Percentiles rank a stretch among this genome's conserved stretches.
Conservation (phyloP, 768 basidiomycete species). For the Amanita polypyramis region DNA sequence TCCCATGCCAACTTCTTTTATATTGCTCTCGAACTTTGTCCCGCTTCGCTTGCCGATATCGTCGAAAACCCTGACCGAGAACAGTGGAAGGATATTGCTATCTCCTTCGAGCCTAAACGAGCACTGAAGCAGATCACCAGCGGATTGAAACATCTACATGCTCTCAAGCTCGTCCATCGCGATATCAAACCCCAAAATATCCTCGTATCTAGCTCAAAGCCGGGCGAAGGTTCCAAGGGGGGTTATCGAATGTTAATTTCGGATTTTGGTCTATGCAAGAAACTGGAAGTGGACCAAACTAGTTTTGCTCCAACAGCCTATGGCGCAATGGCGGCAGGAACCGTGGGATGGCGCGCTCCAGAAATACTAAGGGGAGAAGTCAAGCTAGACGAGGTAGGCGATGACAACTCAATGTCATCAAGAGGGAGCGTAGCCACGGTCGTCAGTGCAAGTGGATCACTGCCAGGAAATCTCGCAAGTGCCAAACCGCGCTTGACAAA, state of each 20-base stretch:
- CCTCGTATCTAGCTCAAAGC: conserved; percentile 67
- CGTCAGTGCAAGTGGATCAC: conserved; percentile 21
- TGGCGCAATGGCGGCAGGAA: conserved; percentile 83
- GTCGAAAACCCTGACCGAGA: conserved; percentile 66
- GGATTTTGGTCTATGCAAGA: conserved; percentile 96
- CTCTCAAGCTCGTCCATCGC: conserved; percentile 91
- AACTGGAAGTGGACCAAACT: conserved; percentile 90
- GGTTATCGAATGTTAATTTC: conserved; percentile 82
- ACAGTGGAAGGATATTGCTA: conserved; percentile 65
- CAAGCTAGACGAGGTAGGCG: conserved; percentile 70
- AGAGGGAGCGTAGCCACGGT: conserved; percentile 52
- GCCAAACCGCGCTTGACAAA: conserved; percentile 63
- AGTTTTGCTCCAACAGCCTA: conserved; percentile 91
- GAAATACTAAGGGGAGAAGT: conserved; percentile 94
- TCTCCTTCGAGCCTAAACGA: conserved; percentile 76
- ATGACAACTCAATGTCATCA: conserved; percentile 58
- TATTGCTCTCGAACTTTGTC: conserved; percentile 94
- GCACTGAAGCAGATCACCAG: conserved; percentile 81
- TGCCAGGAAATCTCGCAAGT: conserved; percentile 23
- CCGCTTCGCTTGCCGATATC: conserved; percentile 80
- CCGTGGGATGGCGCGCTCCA: conserved; percentile 95
- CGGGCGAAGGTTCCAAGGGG: conserved; percentile 24
- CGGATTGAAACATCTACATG: conserved; percentile 85
- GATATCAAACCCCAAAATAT: conserved; percentile 99
- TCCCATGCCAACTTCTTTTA: conserved; percentile 89